phyloP scores from a whole-genome alignment of 495 filamentous ascomycete species.

The Annulohypoxylon nitens region DNA sequence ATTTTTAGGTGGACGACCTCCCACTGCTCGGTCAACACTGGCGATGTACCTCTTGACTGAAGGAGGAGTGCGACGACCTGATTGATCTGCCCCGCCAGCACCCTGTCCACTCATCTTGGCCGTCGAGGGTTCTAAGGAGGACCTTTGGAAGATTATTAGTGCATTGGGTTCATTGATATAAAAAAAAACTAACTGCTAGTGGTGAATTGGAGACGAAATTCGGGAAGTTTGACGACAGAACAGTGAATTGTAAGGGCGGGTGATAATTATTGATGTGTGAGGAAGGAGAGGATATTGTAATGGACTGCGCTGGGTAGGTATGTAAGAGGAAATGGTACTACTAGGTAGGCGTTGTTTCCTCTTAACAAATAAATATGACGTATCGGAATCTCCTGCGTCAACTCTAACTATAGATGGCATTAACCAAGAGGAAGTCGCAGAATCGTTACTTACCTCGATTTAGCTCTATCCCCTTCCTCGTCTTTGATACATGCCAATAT shows the following conservation, averaged over 20 bases:
- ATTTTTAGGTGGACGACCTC: slow-evolving; percentile 12
- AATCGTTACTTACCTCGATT: background rate
- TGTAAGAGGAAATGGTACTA: background rate
- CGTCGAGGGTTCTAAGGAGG: background rate
- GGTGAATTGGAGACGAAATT: background rate
- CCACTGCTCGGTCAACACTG: slow-evolving; percentile 7
- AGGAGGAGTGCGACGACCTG: background rate
- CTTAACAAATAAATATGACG: background rate
- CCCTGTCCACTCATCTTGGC: slow-evolving; percentile 1
- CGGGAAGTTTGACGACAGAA: too few species aligned
- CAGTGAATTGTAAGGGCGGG: background rate
- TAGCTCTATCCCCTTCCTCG: background rate
- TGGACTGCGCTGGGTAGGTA: background rate
- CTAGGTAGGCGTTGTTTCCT: background rate
- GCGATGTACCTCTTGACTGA: slow-evolving; percentile 19
- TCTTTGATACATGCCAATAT: background rate
- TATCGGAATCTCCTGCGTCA: background rate
- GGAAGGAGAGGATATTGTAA: background rate
- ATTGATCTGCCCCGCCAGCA: background rate
- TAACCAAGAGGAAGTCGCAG: background rate
- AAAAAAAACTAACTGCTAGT: background rate
- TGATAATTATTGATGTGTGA: background rate
- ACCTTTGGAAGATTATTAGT: background rate
- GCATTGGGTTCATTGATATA: background rate
- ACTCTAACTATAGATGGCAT: background rate